Conservation (phyloP, 2,329 filamentous ascomycete genomes). For the Hymenoscyphus linearis region DNA sequence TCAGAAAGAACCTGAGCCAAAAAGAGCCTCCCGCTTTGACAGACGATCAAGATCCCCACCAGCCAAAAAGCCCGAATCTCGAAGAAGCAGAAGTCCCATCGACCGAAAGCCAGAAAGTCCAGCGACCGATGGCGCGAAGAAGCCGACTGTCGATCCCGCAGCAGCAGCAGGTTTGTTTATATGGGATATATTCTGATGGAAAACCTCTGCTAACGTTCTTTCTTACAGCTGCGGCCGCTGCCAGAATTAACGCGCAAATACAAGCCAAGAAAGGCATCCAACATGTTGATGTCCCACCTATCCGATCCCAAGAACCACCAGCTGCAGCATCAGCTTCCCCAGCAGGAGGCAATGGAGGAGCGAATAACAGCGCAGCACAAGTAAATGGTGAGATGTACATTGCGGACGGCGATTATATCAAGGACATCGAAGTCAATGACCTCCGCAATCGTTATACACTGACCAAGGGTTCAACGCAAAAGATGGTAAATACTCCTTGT, state of each 20-base stretch:
- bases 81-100: constrained; percentile 77
- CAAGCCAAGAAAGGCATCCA: constrained; percentile 86
- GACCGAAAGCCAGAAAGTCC: constrained; percentile 35
- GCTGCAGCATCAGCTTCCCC: constrained; percentile 27
- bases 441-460: constrained; percentile 93
- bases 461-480: constrained; percentile 95
- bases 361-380: constrained; percentile 40
- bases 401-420: constrained; percentile 95
- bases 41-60: constrained; percentile 81
- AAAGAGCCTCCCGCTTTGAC: constrained; percentile 77
- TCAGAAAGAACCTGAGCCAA: constrained; percentile 78
- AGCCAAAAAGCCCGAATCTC: constrained; percentile 54
- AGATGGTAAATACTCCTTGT: constrained; percentile 94
- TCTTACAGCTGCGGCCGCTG: constrained; percentile 72
- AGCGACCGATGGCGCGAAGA: constrained; percentile 34
- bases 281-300: constrained; percentile 82
- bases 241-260: constrained; percentile 77
- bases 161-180: constrained; percentile 65
- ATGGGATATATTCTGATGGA: neutral
- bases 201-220: constrained; percentile 19
- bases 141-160: constrained; percentile 58
- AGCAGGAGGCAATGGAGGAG: constrained; percentile 13
- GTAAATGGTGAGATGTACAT: constrained; percentile 88
- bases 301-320: constrained; percentile 43
- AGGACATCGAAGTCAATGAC: constrained; percentile 98